Evolutionary conservation across 768 basidiomycete species (phyloP), one percentile per base, ranked within the genome.

Genomic region (Phlebiopsis flavidoalba): DNA sequence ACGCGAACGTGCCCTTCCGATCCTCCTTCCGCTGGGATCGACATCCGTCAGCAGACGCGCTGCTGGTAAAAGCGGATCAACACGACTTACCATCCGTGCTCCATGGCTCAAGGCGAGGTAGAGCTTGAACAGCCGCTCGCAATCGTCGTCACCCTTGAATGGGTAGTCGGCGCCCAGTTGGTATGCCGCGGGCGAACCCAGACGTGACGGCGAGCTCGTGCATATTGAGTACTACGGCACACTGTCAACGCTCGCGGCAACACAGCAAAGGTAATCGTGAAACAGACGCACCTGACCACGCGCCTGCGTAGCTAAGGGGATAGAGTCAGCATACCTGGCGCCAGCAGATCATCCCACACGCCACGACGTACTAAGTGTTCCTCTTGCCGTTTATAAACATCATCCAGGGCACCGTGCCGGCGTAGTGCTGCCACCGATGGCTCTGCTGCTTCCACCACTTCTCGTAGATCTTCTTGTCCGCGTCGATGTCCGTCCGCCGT

Each of bases 401-500:
- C 72, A 78, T 73, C 69, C 73, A 75, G 33, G 76, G 75, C 24
- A 77, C 75, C 26, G 71, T 70, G 3, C 59, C 63, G 19, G 73
- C 69, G 47, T 76, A 77, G 60, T 78, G 76, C 66, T 80, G 79
- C 79, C 79, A 81, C 22, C 79, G 74, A 63, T 81, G 79, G 54
- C 77, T 77, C 66, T 79, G 79, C 66, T 81, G 80, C 66, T 81
- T 81, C 80, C 80, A 81, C 79, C 77, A 79, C 66, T 80, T 79
- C 67, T 79, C 73, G 65, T 71, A 53, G 31, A 81, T 77, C 36
- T 75, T 66, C 64, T 75, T 72, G 19, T 76, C 70, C 37, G 67
- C 66, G 14, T 70, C 60, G 54, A 82, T 80, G 45, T 77, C n/a
- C 77, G 33, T 66, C 69, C 63, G 73, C 73, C 5, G 77, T 78